Conservation (phyloP, 1,139 yeast genomes). For the Blastobotrys indianensis region DNA sequence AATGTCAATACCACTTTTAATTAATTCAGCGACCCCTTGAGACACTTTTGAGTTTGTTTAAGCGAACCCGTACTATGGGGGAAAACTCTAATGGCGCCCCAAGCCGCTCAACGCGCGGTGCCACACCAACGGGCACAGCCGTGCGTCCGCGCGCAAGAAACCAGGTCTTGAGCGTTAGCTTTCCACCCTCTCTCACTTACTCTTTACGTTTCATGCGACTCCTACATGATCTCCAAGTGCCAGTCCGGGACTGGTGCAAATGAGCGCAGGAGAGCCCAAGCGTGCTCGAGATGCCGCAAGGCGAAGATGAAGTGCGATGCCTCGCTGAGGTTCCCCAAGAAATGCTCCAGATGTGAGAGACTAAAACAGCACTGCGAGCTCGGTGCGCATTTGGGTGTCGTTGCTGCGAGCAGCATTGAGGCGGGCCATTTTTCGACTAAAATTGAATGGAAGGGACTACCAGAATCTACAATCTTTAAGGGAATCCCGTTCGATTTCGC, state of each 20-base stretch:
- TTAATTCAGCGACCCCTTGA: too few species aligned
- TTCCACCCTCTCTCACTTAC: too few species aligned
- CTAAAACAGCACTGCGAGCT: slow-evolving; percentile 6
- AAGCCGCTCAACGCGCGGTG: too few species aligned
- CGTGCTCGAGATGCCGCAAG: slow-evolving; percentile 10
- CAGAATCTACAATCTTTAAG: not conserved
- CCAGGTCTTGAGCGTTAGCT: too few species aligned
- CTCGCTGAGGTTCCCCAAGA: slow-evolving; percentile 6
- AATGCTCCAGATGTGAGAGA: slow-evolving; percentile 9
- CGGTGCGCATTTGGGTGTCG: not conserved
- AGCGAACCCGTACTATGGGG: too few species aligned
- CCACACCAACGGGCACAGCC: too few species aligned
- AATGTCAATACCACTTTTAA: too few species aligned
- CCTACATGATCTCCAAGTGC: not conserved
- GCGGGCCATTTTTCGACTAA: not conserved
- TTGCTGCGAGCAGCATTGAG: not conserved
- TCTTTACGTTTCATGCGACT: too few species aligned
- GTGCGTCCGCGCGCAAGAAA: too few species aligned
- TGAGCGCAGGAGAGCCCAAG: slow-evolving; percentile 5
- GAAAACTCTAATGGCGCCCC: too few species aligned
- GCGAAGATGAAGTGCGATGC: slow-evolving; percentile 12
- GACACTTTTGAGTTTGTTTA: too few species aligned
- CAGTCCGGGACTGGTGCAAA: slow-evolving; percentile 1
- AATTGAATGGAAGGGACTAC: not conserved
- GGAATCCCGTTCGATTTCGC: slow-evolving; percentile 5